Base-by-base conservation (phyloP, 768 basidiomycete species). In the Auriculariales sp. region DNA sequence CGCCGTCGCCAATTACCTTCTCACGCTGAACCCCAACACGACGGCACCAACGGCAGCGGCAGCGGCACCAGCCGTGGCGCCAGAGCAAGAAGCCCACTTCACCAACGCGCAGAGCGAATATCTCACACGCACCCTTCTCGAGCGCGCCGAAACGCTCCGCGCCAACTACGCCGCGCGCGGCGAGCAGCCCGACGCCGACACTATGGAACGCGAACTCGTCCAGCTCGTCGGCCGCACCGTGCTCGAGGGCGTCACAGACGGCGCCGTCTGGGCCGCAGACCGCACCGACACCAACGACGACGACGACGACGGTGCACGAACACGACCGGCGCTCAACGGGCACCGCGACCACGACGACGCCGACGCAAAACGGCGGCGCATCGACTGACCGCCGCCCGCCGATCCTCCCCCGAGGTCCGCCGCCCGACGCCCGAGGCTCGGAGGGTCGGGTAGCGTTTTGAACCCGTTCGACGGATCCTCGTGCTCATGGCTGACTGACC, bases 51-150 rank as follows among this genome's bases (percentile, higher is more conserved):
- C n/a, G n/a, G 57, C 49, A 45, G 62, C 59, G 39, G 55, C 59
- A 15, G 57, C 55, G 42, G 48, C 53, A 28, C 55, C 53, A 28
- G 29, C 39, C 33, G 33, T 30, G 36, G 57, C 49, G 29, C 59
- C 48, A 33, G 78, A 83, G 59, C 75, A 83, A 55, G 69, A 73
- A 19, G 80, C 86, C 62, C 75, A 90, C 52, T 64, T 64, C 28
- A 76, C 75, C 0, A 25, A 25, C 4, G 14, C 12, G 22, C 19
- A 24, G 29, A 78, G 85, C n/a, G 81, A 87, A 57, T 64, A 69
- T 29, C 72, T 90, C 52, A 84, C 88, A 3, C 70, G 74, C 27
- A 69, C 70, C 17, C 71, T 90, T 52, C 75, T 91, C 67, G 64
- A 67, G 47, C 74, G 76, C 24, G 78, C 83, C 33, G 71, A 78